Conservation (phyloP, 148 eudicot genomes). For the Arbutus unedo region DNA sequence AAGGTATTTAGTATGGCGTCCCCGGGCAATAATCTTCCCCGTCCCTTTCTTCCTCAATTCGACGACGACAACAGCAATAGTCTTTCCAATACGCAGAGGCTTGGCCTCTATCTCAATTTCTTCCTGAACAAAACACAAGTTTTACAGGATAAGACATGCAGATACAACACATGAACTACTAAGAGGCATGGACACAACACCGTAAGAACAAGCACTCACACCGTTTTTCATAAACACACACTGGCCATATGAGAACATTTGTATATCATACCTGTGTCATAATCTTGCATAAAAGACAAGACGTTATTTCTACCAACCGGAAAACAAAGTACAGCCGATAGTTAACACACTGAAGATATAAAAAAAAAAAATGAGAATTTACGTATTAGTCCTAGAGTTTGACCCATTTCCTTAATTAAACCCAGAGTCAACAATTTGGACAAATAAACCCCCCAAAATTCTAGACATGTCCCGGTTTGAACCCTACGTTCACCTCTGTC, state of each 20-base stretch:
- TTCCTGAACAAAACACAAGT: conserved; percentile 45
- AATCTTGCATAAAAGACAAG: neutral
- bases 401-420: too few relatives aligned
- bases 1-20: conserved; percentile 92
- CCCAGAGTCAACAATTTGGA: too few relatives aligned
- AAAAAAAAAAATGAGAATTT: neutral
- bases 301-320: neutral
- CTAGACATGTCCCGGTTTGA: too few relatives aligned
- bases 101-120: conserved; percentile 85
- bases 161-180: neutral
- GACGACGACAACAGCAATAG: conserved; percentile 76
- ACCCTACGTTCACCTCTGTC: too few relatives aligned
- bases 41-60: conserved; percentile 74
- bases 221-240: neutral
- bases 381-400: too few relatives aligned
- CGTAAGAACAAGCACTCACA: neutral
- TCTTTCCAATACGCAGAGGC: conserved; percentile 75
- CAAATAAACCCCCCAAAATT: too few relatives aligned
- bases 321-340: neutral
- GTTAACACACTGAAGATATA: neutral
- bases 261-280: neutral
- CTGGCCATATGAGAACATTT: neutral
- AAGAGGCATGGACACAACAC: neutral
- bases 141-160: neutral
- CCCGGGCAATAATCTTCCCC: conserved; percentile 80